Percentiles rank a stretch among this genome's conserved stretches.
These are phyloP conservation scores for Tillandsia leiboldiana DNA, from an alignment of 176 grass and related monocot species.

Conservation along the genomic window DNA sequence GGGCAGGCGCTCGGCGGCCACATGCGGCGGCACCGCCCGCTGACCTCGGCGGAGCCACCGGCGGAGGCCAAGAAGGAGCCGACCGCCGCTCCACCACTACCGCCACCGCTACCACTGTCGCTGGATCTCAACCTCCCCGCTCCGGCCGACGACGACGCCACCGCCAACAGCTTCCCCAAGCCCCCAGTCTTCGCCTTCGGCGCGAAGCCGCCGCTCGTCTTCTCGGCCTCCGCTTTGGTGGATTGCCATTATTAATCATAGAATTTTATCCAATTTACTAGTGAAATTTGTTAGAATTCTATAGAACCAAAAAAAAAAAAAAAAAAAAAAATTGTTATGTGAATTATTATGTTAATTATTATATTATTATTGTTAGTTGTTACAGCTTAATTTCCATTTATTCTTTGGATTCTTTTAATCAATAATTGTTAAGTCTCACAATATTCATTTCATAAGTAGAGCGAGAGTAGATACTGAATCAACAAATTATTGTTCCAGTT, in stretches of 20 bases:
- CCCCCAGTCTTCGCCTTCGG: slow-evolving; percentile 21
- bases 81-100: not conserved
- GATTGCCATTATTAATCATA: slow-evolving; percentile 51
- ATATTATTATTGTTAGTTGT: too few species aligned
- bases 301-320: not conserved
- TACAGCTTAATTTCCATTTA: not conserved
- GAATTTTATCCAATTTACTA: slow-evolving; percentile 35
- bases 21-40: slow-evolving; percentile 82
- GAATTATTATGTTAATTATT: not conserved
- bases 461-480: too few species aligned
- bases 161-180: not conserved
- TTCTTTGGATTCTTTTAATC: slow-evolving; percentile 3
- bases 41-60: slow-evolving; percentile 13
- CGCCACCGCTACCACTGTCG: not conserved
- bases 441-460: too few species aligned
- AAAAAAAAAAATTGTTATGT: not conserved
- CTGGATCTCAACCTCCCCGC: slow-evolving; percentile 82
- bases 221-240: slow-evolving; percentile 38
- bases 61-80: slow-evolving; percentile 17
- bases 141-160: slow-evolving; percentile 33
- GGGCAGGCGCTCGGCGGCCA: slow-evolving; percentile 91
- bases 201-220: slow-evolving; percentile 24
- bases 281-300: slow-evolving; percentile 25
- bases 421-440: too few species aligned
- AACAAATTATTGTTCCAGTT: too few species aligned